Evolutionary conservation across 805 yeast genomes (phyloP), one percentile per base, ranked within the genome.

Genomic region (Candida jianshihensis): DNA sequence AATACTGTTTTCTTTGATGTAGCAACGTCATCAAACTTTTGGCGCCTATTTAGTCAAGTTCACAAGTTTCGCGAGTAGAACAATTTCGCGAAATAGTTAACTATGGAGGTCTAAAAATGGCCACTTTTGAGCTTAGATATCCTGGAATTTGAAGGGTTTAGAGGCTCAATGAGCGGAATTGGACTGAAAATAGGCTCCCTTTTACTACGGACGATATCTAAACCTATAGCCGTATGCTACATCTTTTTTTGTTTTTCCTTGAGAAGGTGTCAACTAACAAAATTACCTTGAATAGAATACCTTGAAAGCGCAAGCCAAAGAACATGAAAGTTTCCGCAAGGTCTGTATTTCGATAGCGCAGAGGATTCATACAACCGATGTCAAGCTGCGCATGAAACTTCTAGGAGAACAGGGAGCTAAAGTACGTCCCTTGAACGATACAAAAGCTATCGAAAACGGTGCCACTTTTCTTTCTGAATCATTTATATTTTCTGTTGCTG

Each of bases 401-500:
- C 32, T 55, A 25, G 56, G 59, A 1, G 45, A 51, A 16, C 44
- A 49, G n/a, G 51, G 47, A 12, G 52, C 71, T 33, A 73, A 71
- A 47, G 71, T 85, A 8, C 70, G 94, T 33, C 95, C 95, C 0
- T 68, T 86, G 54, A 85, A 84, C 54, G 95, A 85, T 46, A 74
- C 77, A 11, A 79, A 76, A 50, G 95, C 96, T 26, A 72, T 87
- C 30, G 92, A 86, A 40, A 75, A 70, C 40, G 95, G 95, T 1
- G 92, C 95, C 30, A 81, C 71, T 38, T 75, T 85, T 53, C 60
- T 86, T 11, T 80, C 90, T 31, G 95, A 86, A 54, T 55, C 78
- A 22, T 81, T 86, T 50, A 76, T 86, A 15, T 86, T 87, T 48
- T 63, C 80, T 19, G 90, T 87, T 18, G 95, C 92, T 1, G 92